These are phyloP conservation scores for Podospora australis DNA, from an alignment of 495 filamentous ascomycete species.

Conservation along the genomic window DNA sequence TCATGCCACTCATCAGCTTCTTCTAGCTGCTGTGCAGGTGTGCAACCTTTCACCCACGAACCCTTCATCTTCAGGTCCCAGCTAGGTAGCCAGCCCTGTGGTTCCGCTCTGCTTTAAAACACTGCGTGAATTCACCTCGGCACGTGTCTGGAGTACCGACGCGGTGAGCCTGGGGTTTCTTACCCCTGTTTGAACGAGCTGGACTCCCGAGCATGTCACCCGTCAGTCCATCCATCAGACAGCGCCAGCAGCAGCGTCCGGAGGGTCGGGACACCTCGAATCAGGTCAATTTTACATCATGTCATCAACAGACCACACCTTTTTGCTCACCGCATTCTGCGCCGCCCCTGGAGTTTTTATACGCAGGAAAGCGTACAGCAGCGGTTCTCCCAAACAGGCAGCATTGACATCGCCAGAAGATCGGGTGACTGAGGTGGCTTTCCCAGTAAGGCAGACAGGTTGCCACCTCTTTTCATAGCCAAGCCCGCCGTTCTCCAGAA, in stretches of 20 bases:
- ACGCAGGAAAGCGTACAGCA: no score
- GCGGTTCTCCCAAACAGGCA: neutral
- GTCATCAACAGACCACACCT: constrained; percentile 6
- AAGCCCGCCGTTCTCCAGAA: constrained; percentile 2
- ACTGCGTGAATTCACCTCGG: neutral
- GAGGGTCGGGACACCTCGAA: constrained; percentile 7
- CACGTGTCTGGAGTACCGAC: no score
- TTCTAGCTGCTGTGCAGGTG: neutral
- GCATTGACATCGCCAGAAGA: neutral
- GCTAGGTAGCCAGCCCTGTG: neutral
- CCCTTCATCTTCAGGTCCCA: neutral
- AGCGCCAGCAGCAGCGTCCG: neutral
- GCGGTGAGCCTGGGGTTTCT: no score
- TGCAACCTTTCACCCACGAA: neutral
- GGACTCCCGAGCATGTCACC: neutral
- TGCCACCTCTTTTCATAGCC: neutral
- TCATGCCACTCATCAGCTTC: neutral
- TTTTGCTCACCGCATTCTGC: neutral
- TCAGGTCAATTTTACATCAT: constrained; percentile 15
- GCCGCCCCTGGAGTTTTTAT: no score
- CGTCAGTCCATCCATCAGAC: neutral
- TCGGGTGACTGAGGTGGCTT: no score
- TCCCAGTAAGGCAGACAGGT: no score
- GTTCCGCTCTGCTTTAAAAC: no score
- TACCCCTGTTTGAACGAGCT: neutral